Evolutionary conservation across 768 basidiomycete genomes (phyloP), one percentile per base, ranked within the genome.

Genomic region (Pisolithus marmoratus): DNA sequence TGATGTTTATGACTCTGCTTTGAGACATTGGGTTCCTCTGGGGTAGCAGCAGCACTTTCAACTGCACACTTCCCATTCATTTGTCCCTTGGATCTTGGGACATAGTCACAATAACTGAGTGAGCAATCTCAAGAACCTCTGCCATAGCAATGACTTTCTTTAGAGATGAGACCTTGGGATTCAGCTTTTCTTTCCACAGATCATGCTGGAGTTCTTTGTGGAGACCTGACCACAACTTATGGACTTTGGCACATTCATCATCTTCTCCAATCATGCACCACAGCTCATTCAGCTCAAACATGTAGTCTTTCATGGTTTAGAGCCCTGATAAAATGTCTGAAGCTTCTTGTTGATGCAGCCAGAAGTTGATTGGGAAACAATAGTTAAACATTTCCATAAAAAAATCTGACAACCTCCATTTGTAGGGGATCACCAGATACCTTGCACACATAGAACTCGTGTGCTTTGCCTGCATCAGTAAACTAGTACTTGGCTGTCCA

Each of bases 211-310:
- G 60, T 15, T 55, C 38, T 0, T 45, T 22, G 1, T 54, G 49
- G 0, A 72, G 50, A 0, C 74, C 70, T 3, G 63, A 57, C 72
- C 72, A 78, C 0, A 77, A 55, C 9, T 62, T 59, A 8, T 65
- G 55, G 0, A 72, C 66, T 8, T 58, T 40, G 12, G 73, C 68
- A 0, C 54, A 49, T 5, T 70, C 53, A 3, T 64, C 59, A 0
- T 58, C 54, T 3, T 60, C 40, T 0, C 72, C 72, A 8, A 73
- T 67, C 49, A 70, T 67, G 9, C 60, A 59, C 52, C 58, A 70
- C 0, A 74, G 37, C 14, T 65, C 68, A 20, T 69, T 62, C 0
- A 76, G 46, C 38, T 73, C 65, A 38, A 66, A 65, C 2, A 65
- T 58, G 51, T 66, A 76, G 7, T 69, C 65, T 0, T 60, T 51